These are phyloP conservation scores for Malania oleifera DNA, from an alignment of 164 flowering plant species.

Conservation along the genomic window DNA sequence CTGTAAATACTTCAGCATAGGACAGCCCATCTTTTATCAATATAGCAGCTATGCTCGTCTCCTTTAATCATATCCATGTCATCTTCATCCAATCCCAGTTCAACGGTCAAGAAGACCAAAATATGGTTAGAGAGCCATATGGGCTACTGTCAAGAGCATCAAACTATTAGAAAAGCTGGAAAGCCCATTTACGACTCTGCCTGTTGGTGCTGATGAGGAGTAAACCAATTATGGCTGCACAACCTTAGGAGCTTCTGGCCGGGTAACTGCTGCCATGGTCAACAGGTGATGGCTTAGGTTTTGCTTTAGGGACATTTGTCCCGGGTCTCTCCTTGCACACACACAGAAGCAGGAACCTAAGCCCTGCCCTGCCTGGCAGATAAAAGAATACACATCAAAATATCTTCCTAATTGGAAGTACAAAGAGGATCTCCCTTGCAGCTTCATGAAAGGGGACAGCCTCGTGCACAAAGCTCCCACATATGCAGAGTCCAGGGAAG, in stretches of 20 bases:
- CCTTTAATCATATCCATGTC: too few species aligned
- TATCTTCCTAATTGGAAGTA: not conserved
- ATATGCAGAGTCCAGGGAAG: too few species aligned
- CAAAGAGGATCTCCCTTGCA: too few species aligned
- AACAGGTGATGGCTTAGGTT: slow-evolving; percentile 49
- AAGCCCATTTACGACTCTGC: slow-evolving; percentile 87
- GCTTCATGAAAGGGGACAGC: too few species aligned
- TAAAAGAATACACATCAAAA: not conserved
- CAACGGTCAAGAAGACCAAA: too few species aligned
- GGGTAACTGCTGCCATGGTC: slow-evolving; percentile 20
- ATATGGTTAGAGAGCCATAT: too few species aligned
- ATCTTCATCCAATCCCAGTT: too few species aligned
- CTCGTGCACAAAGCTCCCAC: too few species aligned
- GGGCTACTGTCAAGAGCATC: slow-evolving; percentile 96
- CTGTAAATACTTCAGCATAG: not conserved
- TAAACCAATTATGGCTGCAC: slow-evolving; percentile 33
- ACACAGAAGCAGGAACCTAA: slow-evolving; percentile 97
- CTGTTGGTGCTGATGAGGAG: slow-evolving; percentile 50
- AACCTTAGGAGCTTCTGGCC: slow-evolving; percentile 32
- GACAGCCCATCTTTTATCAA: not conserved
- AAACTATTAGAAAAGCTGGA: slow-evolving; percentile 78
- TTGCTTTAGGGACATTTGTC: slow-evolving; percentile 60
- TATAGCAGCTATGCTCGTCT: not conserved
- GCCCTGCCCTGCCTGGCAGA: too few species aligned
- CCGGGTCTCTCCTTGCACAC: slow-evolving; percentile 91